phyloP scores from a whole-genome alignment of 225 moss, liverwort and hornwort genomes.

The Ulota crispa region DNA sequence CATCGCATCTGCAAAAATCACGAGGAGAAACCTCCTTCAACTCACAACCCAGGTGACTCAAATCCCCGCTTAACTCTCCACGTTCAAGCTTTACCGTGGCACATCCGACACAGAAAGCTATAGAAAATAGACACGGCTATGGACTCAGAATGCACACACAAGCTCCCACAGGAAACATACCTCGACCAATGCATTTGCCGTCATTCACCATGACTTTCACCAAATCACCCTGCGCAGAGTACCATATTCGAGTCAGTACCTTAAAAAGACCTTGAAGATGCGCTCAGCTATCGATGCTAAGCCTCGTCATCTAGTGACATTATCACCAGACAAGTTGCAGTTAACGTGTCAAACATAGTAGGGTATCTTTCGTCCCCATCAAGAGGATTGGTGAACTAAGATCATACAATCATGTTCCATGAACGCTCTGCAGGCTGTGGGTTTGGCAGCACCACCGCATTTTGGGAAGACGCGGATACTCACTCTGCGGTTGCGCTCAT shows the following conservation, averaged over 20 bases:
- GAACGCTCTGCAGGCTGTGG: slow-evolving; percentile 3
- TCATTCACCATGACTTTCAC: slow-evolving; percentile 92
- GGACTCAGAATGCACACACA: slow-evolving; percentile 17
- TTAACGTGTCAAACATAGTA: not conserved
- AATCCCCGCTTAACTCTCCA: not conserved
- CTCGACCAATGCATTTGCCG: slow-evolving; percentile 72
- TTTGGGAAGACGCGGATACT: slow-evolving; percentile 14
- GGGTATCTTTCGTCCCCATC: not conserved
- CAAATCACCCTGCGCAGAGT: slow-evolving; percentile 65
- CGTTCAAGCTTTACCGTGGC: not conserved
- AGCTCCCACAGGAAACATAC: slow-evolving; percentile 32
- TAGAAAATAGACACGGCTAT: not conserved
- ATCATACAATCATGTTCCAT: not conserved
- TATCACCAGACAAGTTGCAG: not conserved
- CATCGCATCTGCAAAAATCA: slow-evolving; percentile 62
- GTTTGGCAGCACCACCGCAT: not conserved
- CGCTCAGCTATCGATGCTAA: slow-evolving; percentile 3
- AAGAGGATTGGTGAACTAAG: not conserved
- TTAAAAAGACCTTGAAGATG: not conserved
- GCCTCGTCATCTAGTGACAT: not conserved
- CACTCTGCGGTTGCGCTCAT: slow-evolving; percentile 84
- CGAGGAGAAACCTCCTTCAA: not conserved
- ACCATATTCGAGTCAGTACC: not conserved
- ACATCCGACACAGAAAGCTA: not conserved
- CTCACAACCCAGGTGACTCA: slow-evolving; percentile 4